Evolutionary conservation across 2,329 filamentous ascomycete genomes (phyloP).

Genomic region (Colletotrichum godetiae): DNA sequence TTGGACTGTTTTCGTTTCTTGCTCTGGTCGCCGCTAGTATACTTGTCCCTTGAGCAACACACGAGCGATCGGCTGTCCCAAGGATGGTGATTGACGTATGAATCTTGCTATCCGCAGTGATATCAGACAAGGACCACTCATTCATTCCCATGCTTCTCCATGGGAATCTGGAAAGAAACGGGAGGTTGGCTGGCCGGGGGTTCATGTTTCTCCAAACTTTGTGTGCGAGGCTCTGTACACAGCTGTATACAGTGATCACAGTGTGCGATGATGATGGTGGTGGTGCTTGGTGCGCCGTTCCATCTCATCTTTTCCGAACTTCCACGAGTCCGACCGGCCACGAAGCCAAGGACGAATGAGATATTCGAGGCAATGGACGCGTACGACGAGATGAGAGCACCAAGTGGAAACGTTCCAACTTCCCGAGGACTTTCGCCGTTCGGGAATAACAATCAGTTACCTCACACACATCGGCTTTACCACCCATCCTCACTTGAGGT

Average conservation of each 20-base stretch:
- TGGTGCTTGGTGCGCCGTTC: neutral
- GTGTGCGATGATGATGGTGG: neutral
- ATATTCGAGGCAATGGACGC: slow-evolving; percentile 18
- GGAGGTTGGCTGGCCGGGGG: neutral
- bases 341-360: slow-evolving; percentile 26
- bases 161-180: neutral
- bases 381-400: slow-evolving; percentile 13
- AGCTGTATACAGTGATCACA: slow-evolving; percentile 14
- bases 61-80: slow-evolving; percentile 11
- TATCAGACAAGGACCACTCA: neutral
- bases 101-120: neutral
- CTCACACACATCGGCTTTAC: neutral
- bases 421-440: neutral
- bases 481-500: no score
- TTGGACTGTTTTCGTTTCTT: neutral
- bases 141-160: neutral
- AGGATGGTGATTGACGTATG: neutral
- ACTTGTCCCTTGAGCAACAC: slow-evolving; percentile 14
- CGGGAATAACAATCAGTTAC: neutral
- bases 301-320: neutral
- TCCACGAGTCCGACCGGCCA: slow-evolving; percentile 18
- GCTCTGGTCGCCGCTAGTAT: neutral
- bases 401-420: neutral
- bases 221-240: no score
- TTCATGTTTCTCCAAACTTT: neutral